phyloP scores from a whole-genome alignment of 352 stramenopile genomes.

The Globisporangium echinulatum region DNA sequence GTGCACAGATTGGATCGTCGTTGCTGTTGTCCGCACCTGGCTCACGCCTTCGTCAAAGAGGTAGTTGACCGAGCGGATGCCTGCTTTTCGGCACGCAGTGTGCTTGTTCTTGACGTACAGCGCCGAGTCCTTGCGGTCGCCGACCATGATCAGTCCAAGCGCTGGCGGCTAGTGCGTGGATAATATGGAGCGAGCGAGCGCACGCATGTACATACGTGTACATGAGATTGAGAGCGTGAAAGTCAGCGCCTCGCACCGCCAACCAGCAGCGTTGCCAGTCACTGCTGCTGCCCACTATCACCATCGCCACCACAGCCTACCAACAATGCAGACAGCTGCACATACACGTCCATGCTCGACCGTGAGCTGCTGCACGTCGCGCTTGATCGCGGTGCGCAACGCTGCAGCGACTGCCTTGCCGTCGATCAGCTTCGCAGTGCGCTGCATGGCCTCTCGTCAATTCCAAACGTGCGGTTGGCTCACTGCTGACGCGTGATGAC shows the following conservation, averaged over 20 bases:
- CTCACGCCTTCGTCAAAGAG: conserved; percentile 57
- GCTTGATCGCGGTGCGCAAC: conserved; percentile 50
- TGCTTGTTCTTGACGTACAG: conserved; percentile 99
- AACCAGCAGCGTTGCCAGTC: too few species aligned
- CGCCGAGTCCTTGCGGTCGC: conserved; percentile 92
- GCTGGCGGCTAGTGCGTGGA: conserved; percentile 67
- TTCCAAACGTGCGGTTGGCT: too few species aligned
- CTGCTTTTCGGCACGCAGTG: conserved; percentile 91
- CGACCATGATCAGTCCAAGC: conserved; percentile 98
- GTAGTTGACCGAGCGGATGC: conserved; percentile 90
- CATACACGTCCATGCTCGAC: conserved; percentile 42
- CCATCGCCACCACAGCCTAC: too few species aligned
- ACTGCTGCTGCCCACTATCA: too few species aligned
- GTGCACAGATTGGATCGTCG: background rate
- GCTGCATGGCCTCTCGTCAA: background rate
- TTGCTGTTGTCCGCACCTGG: conserved; percentile 29
- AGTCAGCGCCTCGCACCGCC: too few species aligned
- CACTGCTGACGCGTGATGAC: too few species aligned
- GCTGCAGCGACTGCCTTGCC: conserved; percentile 63
- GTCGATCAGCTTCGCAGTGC: conserved; percentile 50
- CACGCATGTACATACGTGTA: background rate
- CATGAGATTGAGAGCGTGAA: background rate
- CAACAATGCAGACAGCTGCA: background rate
- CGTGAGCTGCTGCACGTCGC: conserved; percentile 49
- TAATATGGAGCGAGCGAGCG: background rate